Base-by-base conservation (phyloP, 805 yeast genomes). In the Jamesozyma lodderae region DNA sequence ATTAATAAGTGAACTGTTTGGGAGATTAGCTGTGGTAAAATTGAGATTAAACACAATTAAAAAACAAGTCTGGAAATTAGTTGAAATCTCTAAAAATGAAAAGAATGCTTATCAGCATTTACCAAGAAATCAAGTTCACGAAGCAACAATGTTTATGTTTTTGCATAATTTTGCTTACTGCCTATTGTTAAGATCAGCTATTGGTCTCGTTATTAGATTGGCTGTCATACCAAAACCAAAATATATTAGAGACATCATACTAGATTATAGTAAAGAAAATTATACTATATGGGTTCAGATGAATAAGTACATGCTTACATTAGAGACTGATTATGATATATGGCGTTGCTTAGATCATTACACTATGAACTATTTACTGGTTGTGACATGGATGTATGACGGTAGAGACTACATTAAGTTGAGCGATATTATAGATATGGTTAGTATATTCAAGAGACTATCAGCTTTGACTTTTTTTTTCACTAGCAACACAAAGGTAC, bases 1-100 rank as follows among this genome's bases (percentile, higher is more conserved):
- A 29, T 37, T 56, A 22, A 26, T 48, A n/a, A 30, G 33, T 10
- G 61, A 56, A 26, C 32, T 57, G 4, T 43, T 48, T 14, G 43
- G 45, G 3, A 41, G 46, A 24, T 24, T 53, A 2, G 45, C 47
- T 13, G 6, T 21, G 3, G 36, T 44, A 5, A 36, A 41, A 11
- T 16, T 19, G 8, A 44, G 44, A 26, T 36, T 52, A 14, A 47
- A 49, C 14, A 40, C 40, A 9, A 31, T 55, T 14, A 41, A 47
- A 17, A 26, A 35, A 4, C 59, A 55, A 25, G 43, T 50, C 6
- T 37, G 32, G 16, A 42, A 27, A 33, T 33, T 55, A 19, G 44
- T 46, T 34, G 48, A 48, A 16, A 42, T 43, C 20, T 48, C 46
- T 17, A 30, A 21, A 15, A 22, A 32, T 6, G 18, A 24, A n/a